These are phyloP conservation scores for Daphne laureola DNA, from an alignment of 441 rosid species.

Conservation along the genomic window DNA sequence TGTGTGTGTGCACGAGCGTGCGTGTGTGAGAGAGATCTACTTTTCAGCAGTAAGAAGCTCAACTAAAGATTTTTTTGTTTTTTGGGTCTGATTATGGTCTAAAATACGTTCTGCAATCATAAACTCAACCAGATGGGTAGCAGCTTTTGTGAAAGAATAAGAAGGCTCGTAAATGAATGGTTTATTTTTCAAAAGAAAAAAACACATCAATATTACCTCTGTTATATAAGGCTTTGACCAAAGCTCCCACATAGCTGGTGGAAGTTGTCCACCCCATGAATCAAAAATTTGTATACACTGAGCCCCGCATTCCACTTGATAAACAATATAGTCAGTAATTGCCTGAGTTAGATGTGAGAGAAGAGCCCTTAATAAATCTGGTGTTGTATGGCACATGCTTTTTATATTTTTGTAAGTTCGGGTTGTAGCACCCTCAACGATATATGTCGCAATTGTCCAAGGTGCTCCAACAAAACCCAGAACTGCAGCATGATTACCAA, in stretches of 20 bases:
- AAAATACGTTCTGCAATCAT: no score
- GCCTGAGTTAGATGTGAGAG: conserved; percentile 78
- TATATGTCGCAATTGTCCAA: conserved; percentile 91
- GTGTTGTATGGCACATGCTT: conserved; percentile 84
- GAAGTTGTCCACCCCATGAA: conserved; percentile 96
- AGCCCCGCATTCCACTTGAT: conserved; percentile 88
- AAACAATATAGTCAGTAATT: conserved; percentile 66
- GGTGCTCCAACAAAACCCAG: conserved; percentile 95
- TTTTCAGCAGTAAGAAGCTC: no score
- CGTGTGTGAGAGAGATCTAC: no score
- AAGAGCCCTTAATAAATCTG: conserved; percentile 61
- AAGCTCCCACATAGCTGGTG: conserved; percentile 86
- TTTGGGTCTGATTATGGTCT: no score
- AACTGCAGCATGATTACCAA: conserved; percentile 69
- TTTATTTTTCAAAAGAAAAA: neutral
- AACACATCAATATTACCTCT: conserved; percentile 40
- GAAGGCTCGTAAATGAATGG: neutral
- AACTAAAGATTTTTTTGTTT: no score
- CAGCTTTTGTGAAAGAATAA: no score
- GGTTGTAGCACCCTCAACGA: conserved; percentile 89
- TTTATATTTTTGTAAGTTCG: conserved; percentile 75
- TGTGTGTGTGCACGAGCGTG: no score
- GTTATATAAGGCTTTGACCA: conserved; percentile 91
- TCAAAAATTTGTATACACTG: conserved; percentile 95
- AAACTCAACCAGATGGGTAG: no score